phyloP scores from a whole-genome alignment of 2,329 filamentous ascomycete species.

The Paracorniculantispora psalliotae region DNA sequence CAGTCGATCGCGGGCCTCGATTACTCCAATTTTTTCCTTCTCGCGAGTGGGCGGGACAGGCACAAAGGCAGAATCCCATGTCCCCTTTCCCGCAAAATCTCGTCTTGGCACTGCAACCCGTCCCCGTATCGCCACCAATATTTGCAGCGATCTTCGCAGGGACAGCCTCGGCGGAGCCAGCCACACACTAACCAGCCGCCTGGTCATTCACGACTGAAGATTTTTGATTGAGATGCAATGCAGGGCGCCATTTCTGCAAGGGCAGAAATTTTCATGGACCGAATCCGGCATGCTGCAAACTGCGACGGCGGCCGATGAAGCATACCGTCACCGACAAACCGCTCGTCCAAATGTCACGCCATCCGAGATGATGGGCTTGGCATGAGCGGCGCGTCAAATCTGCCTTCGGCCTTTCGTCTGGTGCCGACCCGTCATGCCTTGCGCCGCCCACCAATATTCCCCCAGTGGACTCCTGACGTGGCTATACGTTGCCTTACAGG shows the following conservation, averaged over 20 bases:
- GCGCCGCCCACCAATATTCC: background rate
- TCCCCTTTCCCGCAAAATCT: background rate
- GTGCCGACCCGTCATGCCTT: background rate
- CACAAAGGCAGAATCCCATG: constrained; percentile 1
- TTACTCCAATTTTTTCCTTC: too few relatives aligned
- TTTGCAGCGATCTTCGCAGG: background rate
- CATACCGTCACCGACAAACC: background rate
- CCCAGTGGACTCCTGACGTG: background rate
- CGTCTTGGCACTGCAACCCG: background rate
- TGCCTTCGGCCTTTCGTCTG: background rate
- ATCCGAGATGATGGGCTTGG: background rate
- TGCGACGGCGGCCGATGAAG: too few relatives aligned
- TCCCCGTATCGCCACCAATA: background rate
- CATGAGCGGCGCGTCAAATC: background rate
- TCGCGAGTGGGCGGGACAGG: too few relatives aligned
- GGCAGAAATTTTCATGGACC: background rate
- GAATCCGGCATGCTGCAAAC: background rate
- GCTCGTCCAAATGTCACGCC: background rate
- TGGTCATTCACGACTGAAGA: background rate
- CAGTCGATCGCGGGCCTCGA: background rate
- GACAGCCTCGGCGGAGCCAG: background rate
- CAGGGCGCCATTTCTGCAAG: background rate
- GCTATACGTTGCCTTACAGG: background rate
- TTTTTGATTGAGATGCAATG: background rate
- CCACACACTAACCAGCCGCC: background rate